Percentiles rank a stretch among this genome's conserved stretches.
These are phyloP conservation scores for Quercus gilva DNA, from an alignment of 306 rosid species.

Conservation along the genomic window DNA sequence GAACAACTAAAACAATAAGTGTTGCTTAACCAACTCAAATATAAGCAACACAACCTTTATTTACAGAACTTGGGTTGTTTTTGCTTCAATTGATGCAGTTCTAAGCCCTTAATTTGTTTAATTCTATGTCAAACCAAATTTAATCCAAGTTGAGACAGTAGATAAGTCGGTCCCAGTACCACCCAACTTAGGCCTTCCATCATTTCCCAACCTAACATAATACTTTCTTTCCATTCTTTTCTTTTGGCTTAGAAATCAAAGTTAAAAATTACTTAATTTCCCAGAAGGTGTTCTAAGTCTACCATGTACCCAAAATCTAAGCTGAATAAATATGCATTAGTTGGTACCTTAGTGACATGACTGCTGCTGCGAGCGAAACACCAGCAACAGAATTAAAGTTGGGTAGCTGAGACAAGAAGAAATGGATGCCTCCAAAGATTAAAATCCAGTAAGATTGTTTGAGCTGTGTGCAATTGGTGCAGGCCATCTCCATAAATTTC, in stretches of 20 bases:
- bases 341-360: conserved; percentile 77
- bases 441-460: conserved; percentile 83
- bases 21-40: not conserved
- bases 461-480: conserved; percentile 66
- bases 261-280: conserved; percentile 4
- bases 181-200: not conserved
- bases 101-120: not conserved
- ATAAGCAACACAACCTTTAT: not conserved
- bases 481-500: conserved; percentile 89
- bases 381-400: conserved; percentile 91
- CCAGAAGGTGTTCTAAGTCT: not conserved
- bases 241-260: conserved; percentile 17
- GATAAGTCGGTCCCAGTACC: not conserved
- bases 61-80: not conserved
- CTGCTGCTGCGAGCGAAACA: conserved; percentile 90
- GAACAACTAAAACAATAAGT: not conserved
- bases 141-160: not conserved
- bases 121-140: not conserved
- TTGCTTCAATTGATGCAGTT: not conserved
- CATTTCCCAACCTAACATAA: conserved; percentile 3
- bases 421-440: conserved; percentile 78
- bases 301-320: not conserved
- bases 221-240: not conserved
- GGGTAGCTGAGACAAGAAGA: conserved; percentile 94
- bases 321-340: conserved; percentile 6